Conservation (phyloP, 345 rosid genomes). For the Chamaenerion angustifolium region DNA sequence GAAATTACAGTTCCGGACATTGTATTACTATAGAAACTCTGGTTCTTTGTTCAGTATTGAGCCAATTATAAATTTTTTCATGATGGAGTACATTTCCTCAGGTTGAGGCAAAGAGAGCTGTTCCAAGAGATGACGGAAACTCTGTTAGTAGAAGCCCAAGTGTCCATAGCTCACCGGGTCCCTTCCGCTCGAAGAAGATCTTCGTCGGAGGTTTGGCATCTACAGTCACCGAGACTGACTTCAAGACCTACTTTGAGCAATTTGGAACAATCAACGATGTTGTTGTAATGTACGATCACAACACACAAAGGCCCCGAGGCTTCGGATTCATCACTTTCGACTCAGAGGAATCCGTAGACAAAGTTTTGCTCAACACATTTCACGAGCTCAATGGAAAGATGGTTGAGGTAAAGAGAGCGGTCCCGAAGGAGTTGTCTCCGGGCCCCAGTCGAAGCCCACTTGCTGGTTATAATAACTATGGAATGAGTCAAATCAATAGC, state of each 20-base stretch:
- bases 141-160: constrained; percentile 20
- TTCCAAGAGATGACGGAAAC: constrained; percentile 70
- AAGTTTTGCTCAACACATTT: constrained; percentile 21
- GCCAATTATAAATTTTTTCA: constrained; percentile 5
- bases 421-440: constrained; percentile 5
- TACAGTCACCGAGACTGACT: constrained; percentile 64
- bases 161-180: no score
- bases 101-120: constrained; percentile 80
- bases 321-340: constrained; percentile 29
- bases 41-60: constrained; percentile 10
- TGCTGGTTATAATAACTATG: constrained; percentile 51
- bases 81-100: background rate
- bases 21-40: constrained; percentile 25
- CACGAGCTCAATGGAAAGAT: constrained; percentile 29
- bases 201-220: constrained; percentile 52
- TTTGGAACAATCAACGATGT: constrained; percentile 67
- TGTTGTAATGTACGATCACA: constrained; percentile 46
- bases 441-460: constrained; percentile 33
- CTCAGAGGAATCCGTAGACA: constrained; percentile 30
- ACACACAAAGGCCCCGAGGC: constrained; percentile 31
- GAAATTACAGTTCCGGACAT: constrained; percentile 12
- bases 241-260: constrained; percentile 63
- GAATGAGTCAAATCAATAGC: constrained; percentile 41
- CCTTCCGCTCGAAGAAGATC: no score
- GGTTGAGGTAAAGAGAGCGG: constrained; percentile 11